These are phyloP conservation scores for Exophiala mesophila DNA, from an alignment of 2,329 filamentous ascomycete genomes.

Conservation along the genomic window DNA sequence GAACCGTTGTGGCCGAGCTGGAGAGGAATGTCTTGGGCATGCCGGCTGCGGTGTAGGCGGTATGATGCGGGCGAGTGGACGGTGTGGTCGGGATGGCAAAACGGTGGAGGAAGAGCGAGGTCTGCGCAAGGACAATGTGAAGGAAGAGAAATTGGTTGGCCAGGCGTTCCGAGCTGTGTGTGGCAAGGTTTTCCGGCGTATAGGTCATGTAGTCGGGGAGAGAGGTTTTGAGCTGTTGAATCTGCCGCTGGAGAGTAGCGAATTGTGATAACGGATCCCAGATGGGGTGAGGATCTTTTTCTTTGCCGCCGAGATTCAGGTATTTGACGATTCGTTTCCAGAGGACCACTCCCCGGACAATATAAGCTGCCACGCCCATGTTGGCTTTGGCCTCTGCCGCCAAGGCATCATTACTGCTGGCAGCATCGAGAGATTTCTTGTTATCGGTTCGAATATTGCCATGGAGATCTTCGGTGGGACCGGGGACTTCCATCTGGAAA, in stretches of 20 bases:
- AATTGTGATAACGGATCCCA: conserved; percentile 81
- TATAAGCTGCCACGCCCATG: conserved; percentile 91
- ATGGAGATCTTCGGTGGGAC: conserved; percentile 75
- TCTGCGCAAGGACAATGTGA: conserved; percentile 85
- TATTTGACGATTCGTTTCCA: conserved; percentile 91
- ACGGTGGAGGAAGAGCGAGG: conserved; percentile 81
- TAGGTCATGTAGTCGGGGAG: conserved; percentile 71
- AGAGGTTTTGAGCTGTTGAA: conserved; percentile 62
- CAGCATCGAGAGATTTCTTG: conserved; percentile 55
- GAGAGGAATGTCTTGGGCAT: conserved; percentile 74
- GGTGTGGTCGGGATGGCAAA: conserved; percentile 71
- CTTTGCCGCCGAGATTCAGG: conserved; percentile 82
- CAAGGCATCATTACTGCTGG: conserved; percentile 4
- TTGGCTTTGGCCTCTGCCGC: conserved; percentile 55
- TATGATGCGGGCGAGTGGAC: conserved; percentile 44
- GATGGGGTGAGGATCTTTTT: conserved; percentile 69
- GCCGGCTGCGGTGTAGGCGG: conserved; percentile 49
- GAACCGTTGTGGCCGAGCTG: conserved; percentile 68
- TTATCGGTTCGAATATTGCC: conserved; percentile 61
- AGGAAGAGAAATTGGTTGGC: conserved; percentile 90
- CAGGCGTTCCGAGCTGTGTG: conserved; percentile 76
- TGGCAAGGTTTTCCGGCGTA: conserved; percentile 73
- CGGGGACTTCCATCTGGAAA: conserved; percentile 87
- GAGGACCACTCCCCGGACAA: conserved; percentile 75
- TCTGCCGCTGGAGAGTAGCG: conserved; percentile 62